Base-by-base conservation (phyloP, 495 filamentous ascomycete species). In the Apodospora peruviana region DNA sequence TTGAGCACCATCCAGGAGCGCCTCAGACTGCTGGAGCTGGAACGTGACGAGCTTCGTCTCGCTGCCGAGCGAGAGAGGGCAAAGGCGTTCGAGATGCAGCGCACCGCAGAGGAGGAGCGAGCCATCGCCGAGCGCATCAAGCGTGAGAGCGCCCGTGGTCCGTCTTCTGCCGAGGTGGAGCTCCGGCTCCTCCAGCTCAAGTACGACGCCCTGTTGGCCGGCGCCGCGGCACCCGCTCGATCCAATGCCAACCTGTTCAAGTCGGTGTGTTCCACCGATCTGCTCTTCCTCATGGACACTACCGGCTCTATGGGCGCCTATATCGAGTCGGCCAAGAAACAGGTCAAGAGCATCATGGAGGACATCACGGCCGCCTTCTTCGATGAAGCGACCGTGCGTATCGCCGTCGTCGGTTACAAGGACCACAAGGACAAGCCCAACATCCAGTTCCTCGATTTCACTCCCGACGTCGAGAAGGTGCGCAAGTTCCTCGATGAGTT, bases 231-330 rank as follows among this genome's bases (percentile, higher is more conserved):
- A 2, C 50, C 47, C 17, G 23, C 25, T 3, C 27, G 39, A 16
- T 21, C 56, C 4, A 57, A 54, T 3, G 47, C 11, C 2, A 58
- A 57, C 11, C 34, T 69, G 20, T 68, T 71, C 46, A 62, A 63
- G 50, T 27, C 43, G 11, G 62, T 45, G 8, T 71, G 62, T 52
- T 66, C 66, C 0, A 65, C 61, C 16, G 68, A 71, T 39, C 25
- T 69, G 46, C 50, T 71, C 3, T 71, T 71, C 47, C 60, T 71
- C 43, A 63, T 71, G 18, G 68, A 71, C 47, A 67, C 66, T 14
- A 71, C 66, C 0, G 27, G 40, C 0, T 69, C 68, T 2, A 68
- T 71, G 68, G 9, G 0, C 0, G 12, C 44, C 5, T 59, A 68
- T 44, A 66, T 71, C 29, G 47, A 60, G 3, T 63, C 62, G 2